A percentile compares a stretch with the other conserved stretches of the same genome.
Evolutionary conservation across 2,329 filamentous ascomycete species (phyloP).

Genomic region (Botrytis fragariae): DNA sequence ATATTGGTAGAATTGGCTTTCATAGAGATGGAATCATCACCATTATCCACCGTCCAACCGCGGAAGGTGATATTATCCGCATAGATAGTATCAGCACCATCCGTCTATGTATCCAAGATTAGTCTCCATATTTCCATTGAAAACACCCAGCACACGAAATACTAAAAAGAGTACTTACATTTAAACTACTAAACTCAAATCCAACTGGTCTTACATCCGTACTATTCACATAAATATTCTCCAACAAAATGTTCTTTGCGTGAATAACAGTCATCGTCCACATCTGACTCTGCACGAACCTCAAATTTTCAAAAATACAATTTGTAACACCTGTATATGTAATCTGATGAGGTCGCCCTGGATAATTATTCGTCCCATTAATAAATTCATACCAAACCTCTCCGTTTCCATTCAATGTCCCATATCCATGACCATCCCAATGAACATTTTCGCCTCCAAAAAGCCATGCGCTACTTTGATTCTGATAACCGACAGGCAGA

Average conservation of each 20-base stretch:
- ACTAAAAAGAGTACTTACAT: neutral
- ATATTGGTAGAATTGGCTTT: conserved; percentile 59
- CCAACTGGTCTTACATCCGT: conserved; percentile 26
- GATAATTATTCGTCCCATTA: conserved; percentile 45
- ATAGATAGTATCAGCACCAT: conserved; percentile 52
- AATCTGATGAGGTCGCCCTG: conserved; percentile 51
- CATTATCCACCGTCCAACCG: conserved; percentile 51
- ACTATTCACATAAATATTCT: conserved; percentile 54
- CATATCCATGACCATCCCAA: conserved; percentile 49
- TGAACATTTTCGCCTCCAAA: conserved; percentile 53
- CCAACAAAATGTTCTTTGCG: conserved; percentile 47
- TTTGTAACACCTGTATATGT: conserved; percentile 49
- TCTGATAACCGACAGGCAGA: conserved; percentile 53
- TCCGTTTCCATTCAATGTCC: conserved; percentile 58
- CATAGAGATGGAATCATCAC: conserved; percentile 52
- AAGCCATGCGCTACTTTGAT: conserved; percentile 53
- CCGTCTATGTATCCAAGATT: conserved; percentile 46
- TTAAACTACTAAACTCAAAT: conserved; percentile 18
- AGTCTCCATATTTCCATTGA: conserved; percentile 25
- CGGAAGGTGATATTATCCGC: conserved; percentile 51
- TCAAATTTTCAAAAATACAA: conserved; percentile 47
- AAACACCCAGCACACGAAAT: neutral
- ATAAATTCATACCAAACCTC: conserved; percentile 58
- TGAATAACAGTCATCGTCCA: conserved; percentile 49
- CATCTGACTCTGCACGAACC: conserved; percentile 58